These are phyloP conservation scores for Trichophyton verrucosum DNA, from an alignment of 2,329 filamentous ascomycete species.

Conservation along the genomic window DNA sequence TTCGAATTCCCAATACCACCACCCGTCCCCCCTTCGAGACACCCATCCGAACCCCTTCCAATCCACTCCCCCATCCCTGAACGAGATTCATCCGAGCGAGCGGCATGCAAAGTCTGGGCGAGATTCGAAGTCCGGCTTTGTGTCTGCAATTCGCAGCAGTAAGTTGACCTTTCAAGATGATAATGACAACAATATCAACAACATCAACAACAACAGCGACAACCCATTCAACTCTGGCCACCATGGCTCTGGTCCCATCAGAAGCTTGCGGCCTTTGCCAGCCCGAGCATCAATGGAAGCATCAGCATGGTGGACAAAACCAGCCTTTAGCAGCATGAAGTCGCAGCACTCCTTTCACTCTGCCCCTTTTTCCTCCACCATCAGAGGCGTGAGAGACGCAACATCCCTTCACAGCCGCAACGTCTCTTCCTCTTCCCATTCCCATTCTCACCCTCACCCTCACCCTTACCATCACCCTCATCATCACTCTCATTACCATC, in stretches of 20 bases:
- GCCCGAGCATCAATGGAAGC: neutral
- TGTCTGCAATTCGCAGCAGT: conserved; percentile 10
- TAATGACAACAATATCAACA: neutral
- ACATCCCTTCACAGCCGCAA: neutral
- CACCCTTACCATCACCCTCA: too few species aligned
- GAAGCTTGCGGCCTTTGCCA: neutral
- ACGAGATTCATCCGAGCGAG: conserved; percentile 1
- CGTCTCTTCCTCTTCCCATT: too few species aligned
- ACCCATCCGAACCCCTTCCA: conserved; percentile 13
- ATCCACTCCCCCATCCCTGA: conserved; percentile 11
- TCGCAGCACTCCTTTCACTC: neutral
- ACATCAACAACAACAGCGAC: neutral
- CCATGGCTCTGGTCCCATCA: neutral
- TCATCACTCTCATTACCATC: neutral
- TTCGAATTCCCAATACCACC: conserved; percentile 10
- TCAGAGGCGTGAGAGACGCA: neutral
- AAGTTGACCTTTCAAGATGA: conserved; percentile 11
- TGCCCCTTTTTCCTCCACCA: neutral
- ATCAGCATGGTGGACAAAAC: conserved; percentile 3
- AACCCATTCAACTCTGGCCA: neutral
- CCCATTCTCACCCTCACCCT: too few species aligned
- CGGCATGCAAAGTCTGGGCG: neutral
- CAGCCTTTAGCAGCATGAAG: neutral
- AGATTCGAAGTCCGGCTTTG: neutral
- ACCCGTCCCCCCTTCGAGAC: conserved; percentile 12